phyloP scores from a whole-genome alignment of 1,284 basidiomycete species.

The Ganoderma meredithae region DNA sequence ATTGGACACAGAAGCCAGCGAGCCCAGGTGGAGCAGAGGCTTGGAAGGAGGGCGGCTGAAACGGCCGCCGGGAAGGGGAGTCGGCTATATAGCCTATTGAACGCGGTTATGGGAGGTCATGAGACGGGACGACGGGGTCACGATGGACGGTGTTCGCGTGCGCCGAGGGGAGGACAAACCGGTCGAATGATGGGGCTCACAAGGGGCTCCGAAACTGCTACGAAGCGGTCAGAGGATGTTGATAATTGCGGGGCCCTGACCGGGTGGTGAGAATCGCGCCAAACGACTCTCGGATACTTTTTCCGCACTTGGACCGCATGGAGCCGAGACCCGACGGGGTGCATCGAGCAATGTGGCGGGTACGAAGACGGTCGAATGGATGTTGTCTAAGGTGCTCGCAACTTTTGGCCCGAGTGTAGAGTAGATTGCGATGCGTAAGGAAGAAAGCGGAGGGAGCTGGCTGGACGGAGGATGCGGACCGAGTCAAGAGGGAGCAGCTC shows the following conservation, averaged over 20 bases:
- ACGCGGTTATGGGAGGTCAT: not conserved
- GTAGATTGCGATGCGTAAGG: too few relatives aligned
- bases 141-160: slow-evolving; percentile 9
- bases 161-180: not conserved
- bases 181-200: not conserved
- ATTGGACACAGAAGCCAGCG: not conserved
- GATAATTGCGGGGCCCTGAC: too few relatives aligned
- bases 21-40: not conserved
- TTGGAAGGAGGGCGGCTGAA: not conserved
- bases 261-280: not conserved
- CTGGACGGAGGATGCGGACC: too few relatives aligned
- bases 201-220: not conserved
- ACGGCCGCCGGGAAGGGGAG: not conserved
- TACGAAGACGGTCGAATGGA: too few relatives aligned
- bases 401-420: too few relatives aligned
- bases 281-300: not conserved
- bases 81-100: not conserved
- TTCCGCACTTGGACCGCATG: too few relatives aligned
- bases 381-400: too few relatives aligned
- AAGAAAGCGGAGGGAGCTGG: too few relatives aligned
- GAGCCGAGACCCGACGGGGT: too few relatives aligned
- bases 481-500: not conserved
- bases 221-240: too few relatives aligned
- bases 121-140: not conserved
- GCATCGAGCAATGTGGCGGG: too few relatives aligned